These are phyloP conservation scores for Pythium coloratum DNA, from an alignment of 352 stramenopile genomes.

Conservation along the genomic window DNA sequence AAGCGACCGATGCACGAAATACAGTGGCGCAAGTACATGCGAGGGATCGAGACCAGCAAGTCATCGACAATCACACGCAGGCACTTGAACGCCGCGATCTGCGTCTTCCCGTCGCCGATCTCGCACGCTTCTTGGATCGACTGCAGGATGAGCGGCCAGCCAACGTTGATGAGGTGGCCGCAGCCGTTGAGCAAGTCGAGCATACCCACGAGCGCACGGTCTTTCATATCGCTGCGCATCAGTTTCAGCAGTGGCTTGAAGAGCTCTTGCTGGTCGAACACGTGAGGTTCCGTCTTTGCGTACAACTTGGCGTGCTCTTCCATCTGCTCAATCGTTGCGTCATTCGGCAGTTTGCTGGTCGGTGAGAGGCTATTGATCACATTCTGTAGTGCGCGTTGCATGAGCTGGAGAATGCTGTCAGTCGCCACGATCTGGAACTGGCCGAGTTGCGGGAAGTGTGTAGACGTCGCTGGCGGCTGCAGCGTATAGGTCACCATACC, in stretches of 20 bases:
- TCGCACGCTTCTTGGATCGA: conserved; percentile 68
- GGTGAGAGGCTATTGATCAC: conserved; percentile 62
- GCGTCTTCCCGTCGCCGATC: conserved; percentile 70
- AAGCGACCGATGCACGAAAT: conserved; percentile 95
- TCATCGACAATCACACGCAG: conserved; percentile 97
- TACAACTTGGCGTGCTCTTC: conserved; percentile 39
- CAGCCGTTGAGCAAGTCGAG: conserved; percentile 79
- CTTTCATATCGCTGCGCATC: conserved; percentile 75
- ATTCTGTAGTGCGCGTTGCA: conserved; percentile 70
- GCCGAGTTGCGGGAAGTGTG: conserved; percentile 57
- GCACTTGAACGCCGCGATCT: conserved; percentile 92
- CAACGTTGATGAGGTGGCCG: conserved; percentile 67
- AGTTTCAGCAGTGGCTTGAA: conserved; percentile 60
- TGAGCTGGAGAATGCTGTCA: conserved; percentile 77
- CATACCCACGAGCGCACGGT: conserved; percentile 62
- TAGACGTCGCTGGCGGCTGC: conserved; percentile 33
- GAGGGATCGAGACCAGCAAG: conserved; percentile 89
- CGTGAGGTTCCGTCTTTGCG: conserved; percentile 35
- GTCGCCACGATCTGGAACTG: conserved; percentile 81
- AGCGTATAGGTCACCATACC: conserved; percentile 68
- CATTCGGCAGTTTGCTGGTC: conserved; percentile 40
- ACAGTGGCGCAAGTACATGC: conserved; percentile 63
- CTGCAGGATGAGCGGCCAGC: conserved; percentile 71
- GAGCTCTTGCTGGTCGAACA: conserved; percentile 74
- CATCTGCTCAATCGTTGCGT: conserved; percentile 46